Evolutionary conservation across 768 basidiomycete species (phyloP).

Genomic region (Holtermanniella nyarrowii): DNA sequence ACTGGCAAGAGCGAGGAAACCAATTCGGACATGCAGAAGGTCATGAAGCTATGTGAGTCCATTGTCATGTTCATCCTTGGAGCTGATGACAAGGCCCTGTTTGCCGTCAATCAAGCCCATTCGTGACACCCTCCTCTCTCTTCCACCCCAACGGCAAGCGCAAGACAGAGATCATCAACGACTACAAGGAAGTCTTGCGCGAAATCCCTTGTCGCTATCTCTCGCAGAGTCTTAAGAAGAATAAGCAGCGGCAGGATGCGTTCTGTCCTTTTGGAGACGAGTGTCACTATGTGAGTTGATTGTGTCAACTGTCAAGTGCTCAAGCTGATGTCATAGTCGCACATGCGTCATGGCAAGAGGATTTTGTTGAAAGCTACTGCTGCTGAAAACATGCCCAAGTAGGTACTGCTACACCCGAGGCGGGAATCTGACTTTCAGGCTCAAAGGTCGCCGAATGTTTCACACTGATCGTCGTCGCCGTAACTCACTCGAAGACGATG

Average conservation of each 20-base stretch:
- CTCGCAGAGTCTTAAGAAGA: neutral
- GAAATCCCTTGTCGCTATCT: neutral
- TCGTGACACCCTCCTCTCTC: neutral
- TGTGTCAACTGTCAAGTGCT: neutral
- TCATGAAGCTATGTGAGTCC: neutral
- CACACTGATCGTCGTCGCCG: no score
- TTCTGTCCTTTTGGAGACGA: neutral
- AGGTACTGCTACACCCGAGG: no score
- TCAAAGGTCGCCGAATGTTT: no score
- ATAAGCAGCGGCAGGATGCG: neutral
- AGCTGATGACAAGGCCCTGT: neutral
- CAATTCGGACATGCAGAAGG: neutral
- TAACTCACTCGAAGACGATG: no score
- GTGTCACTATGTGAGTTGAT: neutral
- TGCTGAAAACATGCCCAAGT: neutral
- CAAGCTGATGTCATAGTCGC: neutral
- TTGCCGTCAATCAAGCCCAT: neutral
- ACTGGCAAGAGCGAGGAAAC: neutral
- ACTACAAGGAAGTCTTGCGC: neutral
- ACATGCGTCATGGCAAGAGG: neutral
- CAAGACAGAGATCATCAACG: neutral
- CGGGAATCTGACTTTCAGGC: no score
- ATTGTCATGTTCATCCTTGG: no score
- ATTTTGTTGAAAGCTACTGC: neutral
- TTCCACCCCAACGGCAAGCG: neutral